Conservation (phyloP, 2,329 filamentous ascomycete genomes). For the Meredithiella fracta region DNA sequence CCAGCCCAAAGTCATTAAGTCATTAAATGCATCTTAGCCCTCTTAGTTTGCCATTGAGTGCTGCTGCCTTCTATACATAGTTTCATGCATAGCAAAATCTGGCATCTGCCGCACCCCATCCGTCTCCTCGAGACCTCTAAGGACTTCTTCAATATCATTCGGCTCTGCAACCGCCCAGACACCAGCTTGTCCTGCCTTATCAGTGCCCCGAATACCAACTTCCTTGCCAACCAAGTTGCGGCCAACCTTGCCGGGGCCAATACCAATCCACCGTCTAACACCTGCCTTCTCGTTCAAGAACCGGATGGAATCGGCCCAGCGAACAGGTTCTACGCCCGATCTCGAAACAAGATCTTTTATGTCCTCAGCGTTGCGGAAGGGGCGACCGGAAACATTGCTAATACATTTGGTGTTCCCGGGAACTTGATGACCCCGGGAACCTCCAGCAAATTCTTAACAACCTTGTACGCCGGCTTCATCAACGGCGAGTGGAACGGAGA, state of each 20-base stretch:
- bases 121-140: constrained; percentile 50
- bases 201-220: constrained; percentile 68
- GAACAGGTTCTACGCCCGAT: constrained; percentile 78
- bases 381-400: constrained; percentile 69
- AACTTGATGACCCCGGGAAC: constrained; percentile 53
- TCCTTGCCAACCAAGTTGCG: constrained; percentile 89
- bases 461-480: constrained; percentile 67
- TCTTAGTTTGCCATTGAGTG: neutral
- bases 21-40: neutral
- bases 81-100: constrained; percentile 10
- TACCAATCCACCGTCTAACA: constrained; percentile 74
- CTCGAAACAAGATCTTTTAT: constrained; percentile 64
- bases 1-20: neutral
- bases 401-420: constrained; percentile 58
- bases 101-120: constrained; percentile 29
- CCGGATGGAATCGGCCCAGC: constrained; percentile 86
- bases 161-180: constrained; percentile 86
- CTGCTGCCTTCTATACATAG: neutral
- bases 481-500: constrained; percentile 83
- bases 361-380: constrained; percentile 56
- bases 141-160: constrained; percentile 52
- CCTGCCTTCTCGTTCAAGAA: constrained; percentile 74
- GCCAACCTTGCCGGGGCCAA: constrained; percentile 86
- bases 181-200: constrained; percentile 69
- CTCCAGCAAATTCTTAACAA: constrained; percentile 54